These are phyloP conservation scores for Bullera alba DNA, from an alignment of 768 basidiomycete genomes.

Conservation along the genomic window DNA sequence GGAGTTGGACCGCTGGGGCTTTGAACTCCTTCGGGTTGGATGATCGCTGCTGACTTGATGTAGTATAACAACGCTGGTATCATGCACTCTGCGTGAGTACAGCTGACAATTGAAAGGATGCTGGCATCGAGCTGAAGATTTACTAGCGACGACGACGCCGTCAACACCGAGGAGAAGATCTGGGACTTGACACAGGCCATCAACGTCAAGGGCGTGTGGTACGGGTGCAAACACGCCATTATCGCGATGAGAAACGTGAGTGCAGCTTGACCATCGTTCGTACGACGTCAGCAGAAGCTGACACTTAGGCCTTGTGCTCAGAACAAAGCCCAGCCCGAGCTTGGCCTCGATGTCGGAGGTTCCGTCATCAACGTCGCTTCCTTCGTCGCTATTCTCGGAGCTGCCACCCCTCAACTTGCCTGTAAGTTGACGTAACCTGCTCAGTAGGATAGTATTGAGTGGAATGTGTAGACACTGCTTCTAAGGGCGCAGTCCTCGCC, in stretches of 20 bases:
- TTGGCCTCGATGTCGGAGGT: constrained; percentile 61
- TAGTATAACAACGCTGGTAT: constrained; percentile 98
- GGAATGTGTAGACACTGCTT: constrained; percentile 78
- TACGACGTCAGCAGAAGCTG: neutral
- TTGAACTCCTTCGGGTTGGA: too few species aligned
- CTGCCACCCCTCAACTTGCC: constrained; percentile 96
- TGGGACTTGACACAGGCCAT: constrained; percentile 69
- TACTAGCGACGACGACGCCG: constrained; percentile 71
- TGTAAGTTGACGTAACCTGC: constrained; percentile 54
- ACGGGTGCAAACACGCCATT: constrained; percentile 97
- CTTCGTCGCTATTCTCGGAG: constrained; percentile 91
- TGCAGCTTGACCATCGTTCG: neutral
- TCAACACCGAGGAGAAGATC: constrained; percentile 92
- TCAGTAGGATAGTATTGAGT: neutral
- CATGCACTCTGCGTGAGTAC: constrained; percentile 68
- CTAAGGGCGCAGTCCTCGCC: constrained; percentile 95
- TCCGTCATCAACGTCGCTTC: constrained; percentile 98
- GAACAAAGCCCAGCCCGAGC: constrained; percentile 73
- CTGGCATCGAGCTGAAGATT: neutral
- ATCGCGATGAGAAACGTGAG: constrained; percentile 74
- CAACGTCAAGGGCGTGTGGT: constrained; percentile 99
- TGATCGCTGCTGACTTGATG: neutral
- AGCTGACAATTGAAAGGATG: too few species aligned
- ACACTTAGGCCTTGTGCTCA: too few species aligned
- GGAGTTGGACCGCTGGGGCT: too few species aligned